Evolutionary conservation across 2,329 filamentous ascomycete genomes (phyloP), one percentile per base, ranked within the genome.

Genomic region (Gnomoniopsis smithogilvyi): DNA sequence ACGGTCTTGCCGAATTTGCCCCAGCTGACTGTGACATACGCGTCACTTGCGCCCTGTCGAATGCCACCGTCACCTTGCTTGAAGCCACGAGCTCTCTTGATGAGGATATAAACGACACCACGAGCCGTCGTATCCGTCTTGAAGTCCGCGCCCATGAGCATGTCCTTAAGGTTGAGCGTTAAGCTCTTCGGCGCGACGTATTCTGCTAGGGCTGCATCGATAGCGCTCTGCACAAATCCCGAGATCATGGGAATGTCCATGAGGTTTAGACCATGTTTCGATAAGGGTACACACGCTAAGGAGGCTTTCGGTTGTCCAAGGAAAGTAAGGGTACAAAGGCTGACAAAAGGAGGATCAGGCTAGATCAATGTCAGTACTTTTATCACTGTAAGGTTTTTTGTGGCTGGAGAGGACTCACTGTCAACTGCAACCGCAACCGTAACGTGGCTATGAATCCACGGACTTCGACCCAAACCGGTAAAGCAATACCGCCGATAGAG

Each of bases 171-270:
- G 68, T 92, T 86, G 6, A 92, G 75, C 0, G 89, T 91, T 54
- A 91, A 73, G 57, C 86, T 90, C 73, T 90, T 91, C 0, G 89
- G 89, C 0, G 89, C 89, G 1, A 92, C 89, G 63, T 91, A 92
- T 68, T 91, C 84, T 0, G 88, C 86, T 67, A 91, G 79, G 0
- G 89, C 88, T 1, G 89, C 88, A 64, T 91, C 87, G 53, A 92
- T 85, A 1, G 88, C 84, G 0, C 85, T 88, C 65, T 92, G 88
- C 2, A 92, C 88, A 64, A 92, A 92, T 24, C 86, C 86, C 21
- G 85, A 89, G 62, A 92, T 88, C 30, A 92, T 76, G 0, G 89
- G 89, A 0, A 92, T 77, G 64, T 92, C 86, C 83, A 92, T 91
- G 50, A 92, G 79, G 66, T 91, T 91, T 34, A 90, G 78, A 1